Evolutionary conservation across 2,329 filamentous ascomycete species (phyloP).

Genomic region (Helotiales sp.): DNA sequence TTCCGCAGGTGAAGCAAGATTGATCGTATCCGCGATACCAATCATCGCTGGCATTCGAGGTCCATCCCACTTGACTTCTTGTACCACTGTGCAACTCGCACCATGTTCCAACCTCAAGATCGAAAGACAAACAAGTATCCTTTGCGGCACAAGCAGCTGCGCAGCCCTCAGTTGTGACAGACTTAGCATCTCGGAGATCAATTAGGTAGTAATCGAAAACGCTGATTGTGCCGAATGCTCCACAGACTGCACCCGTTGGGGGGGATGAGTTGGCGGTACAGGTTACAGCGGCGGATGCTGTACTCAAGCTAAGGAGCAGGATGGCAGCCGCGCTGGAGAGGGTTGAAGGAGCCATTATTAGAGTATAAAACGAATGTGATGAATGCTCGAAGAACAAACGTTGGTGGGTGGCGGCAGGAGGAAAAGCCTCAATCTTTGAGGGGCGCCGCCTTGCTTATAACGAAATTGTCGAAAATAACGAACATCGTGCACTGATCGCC

Average conservation of each 20-base stretch:
- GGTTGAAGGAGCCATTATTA: slow-evolving; percentile 7
- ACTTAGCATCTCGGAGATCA: background rate
- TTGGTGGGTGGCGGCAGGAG: background rate
- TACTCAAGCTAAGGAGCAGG: background rate
- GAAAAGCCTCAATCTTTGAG: background rate
- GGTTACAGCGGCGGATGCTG: background rate
- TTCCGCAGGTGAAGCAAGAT: background rate
- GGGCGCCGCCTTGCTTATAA: background rate
- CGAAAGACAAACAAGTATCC: background rate
- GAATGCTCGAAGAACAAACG: slow-evolving; percentile 7
- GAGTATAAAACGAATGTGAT: slow-evolving; percentile 4
- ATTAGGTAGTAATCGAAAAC: background rate
- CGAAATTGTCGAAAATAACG: background rate
- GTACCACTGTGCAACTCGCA: background rate
- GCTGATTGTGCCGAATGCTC: background rate
- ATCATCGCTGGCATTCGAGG: background rate
- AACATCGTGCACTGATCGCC: slow-evolving; percentile 8
- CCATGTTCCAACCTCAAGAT: background rate
- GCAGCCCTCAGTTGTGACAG: background rate
- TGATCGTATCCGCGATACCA: slow-evolving; percentile 5
- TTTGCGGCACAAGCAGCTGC: background rate
- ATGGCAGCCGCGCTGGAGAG: background rate
- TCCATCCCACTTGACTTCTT: background rate
- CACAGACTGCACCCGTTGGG: background rate
- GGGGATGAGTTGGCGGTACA: background rate